Conservation (phyloP, 495 filamentous ascomycete species). For the Penicillium antarcticum region DNA sequence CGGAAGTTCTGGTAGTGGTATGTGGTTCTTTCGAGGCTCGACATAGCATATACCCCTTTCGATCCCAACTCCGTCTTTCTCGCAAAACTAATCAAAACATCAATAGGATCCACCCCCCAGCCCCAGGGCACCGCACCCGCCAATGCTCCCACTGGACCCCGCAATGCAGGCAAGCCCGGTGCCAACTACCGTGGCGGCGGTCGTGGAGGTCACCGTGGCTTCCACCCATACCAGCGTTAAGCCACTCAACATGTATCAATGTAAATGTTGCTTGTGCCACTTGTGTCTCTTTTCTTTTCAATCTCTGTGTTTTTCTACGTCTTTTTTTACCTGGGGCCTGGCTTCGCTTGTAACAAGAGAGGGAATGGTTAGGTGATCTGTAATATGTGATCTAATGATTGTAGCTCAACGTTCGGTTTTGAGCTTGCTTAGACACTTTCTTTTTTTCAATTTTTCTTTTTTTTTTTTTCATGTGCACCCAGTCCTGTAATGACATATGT, state of each 20-base stretch:
- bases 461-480: too few relatives aligned
- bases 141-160: slow-evolving; percentile 92
- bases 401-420: too few relatives aligned
- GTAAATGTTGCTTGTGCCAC: background rate
- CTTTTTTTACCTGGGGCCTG: background rate
- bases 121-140: slow-evolving; percentile 77
- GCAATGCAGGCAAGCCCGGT: slow-evolving; percentile 90
- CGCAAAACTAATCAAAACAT: slow-evolving; percentile 11
- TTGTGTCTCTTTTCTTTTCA: slow-evolving; percentile 2
- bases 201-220: slow-evolving; percentile 70
- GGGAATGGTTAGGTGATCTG: too few relatives aligned
- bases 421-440: too few relatives aligned
- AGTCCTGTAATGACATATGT: too few relatives aligned
- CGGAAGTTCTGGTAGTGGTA: slow-evolving; percentile 52
- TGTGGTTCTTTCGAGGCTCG: slow-evolving; percentile 10
- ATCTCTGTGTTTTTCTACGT: background rate
- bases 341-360: background rate
- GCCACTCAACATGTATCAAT: background rate
- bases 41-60: slow-evolving; percentile 1
- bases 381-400: too few relatives aligned
- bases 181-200: slow-evolving; percentile 94
- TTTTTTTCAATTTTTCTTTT: too few relatives aligned
- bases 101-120: slow-evolving; percentile 45
- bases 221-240: slow-evolving; percentile 72
- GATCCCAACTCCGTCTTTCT: background rate